These are phyloP conservation scores for Tolypocladium nubicola DNA, from an alignment of 2,329 filamentous ascomycete species.

Conservation along the genomic window DNA sequence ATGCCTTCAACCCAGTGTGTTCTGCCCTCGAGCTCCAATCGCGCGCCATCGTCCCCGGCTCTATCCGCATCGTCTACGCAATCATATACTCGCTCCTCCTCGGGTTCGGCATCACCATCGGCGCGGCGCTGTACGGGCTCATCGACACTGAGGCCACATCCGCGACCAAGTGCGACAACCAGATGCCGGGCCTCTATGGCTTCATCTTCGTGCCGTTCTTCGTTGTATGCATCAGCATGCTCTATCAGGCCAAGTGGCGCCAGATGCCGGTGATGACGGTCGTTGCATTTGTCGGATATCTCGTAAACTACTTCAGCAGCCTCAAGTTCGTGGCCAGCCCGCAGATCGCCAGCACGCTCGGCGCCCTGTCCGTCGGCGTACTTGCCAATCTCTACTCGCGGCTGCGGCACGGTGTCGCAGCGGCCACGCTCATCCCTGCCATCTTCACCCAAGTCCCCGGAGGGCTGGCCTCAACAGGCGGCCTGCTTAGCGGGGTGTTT, in stretches of 20 bases:
- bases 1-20: slow-evolving; percentile 18
- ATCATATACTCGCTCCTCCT: slow-evolving; percentile 65
- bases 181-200: slow-evolving; percentile 33
- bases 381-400: slow-evolving; percentile 69
- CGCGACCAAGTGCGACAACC: slow-evolving; percentile 27
- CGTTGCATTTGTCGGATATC: slow-evolving; percentile 63
- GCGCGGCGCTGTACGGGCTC: slow-evolving; percentile 51
- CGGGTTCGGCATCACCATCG: slow-evolving; percentile 62
- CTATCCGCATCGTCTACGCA: slow-evolving; percentile 64
- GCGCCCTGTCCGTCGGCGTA: slow-evolving; percentile 65
- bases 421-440: slow-evolving; percentile 34
- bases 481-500: slow-evolving; percentile 32
- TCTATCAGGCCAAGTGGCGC: slow-evolving; percentile 75
- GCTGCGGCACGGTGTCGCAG: slow-evolving; percentile 39
- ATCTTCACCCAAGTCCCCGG: slow-evolving; percentile 39
- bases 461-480: slow-evolving; percentile 34
- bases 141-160: slow-evolving; percentile 43
- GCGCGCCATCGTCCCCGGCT: slow-evolving; percentile 57
- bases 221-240: slow-evolving; percentile 59
- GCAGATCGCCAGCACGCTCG: slow-evolving; percentile 67
- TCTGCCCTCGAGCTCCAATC: slow-evolving; percentile 55
- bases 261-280: slow-evolving; percentile 69
- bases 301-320: slow-evolving; percentile 65
- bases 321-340: slow-evolving; percentile 56
- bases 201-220: slow-evolving; percentile 69